Percentiles rank a stretch among this genome's conserved stretches.
Evolutionary conservation across 106 monocot species (phyloP).

Genomic region (Dioscorea dumetorum): DNA sequence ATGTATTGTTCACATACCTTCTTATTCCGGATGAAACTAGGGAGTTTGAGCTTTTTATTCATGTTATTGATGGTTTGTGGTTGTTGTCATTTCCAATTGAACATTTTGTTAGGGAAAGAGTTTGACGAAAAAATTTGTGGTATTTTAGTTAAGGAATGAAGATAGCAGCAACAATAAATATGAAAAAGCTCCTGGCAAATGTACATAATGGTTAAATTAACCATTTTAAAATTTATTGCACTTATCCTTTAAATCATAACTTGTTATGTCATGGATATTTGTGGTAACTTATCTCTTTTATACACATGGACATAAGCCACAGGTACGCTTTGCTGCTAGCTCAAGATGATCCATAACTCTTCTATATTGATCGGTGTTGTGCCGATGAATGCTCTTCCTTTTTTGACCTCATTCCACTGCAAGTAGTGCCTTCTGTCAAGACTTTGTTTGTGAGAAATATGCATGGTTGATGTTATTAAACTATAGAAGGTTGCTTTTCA

Average conservation of each 20-base stretch:
- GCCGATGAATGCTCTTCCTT: not conserved
- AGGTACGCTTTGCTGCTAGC: not conserved
- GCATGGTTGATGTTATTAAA: no score
- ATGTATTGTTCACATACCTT: no score
- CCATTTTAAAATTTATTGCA: not conserved
- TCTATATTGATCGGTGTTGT: not conserved
- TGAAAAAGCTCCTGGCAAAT: constrained; percentile 29
- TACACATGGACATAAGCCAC: not conserved
- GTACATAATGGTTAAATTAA: constrained; percentile 1
- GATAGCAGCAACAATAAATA: constrained; percentile 15
- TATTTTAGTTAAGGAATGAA: no score
- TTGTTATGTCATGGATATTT: not conserved
- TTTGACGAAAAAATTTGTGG: no score
- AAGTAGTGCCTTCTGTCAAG: not conserved
- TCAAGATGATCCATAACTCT: not conserved
- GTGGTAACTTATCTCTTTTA: not conserved
- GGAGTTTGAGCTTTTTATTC: no score
- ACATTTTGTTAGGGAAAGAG: no score
- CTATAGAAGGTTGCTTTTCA: not conserved
- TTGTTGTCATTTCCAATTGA: no score
- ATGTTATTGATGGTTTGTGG: no score
- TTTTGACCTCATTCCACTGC: no score
- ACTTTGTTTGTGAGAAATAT: not conserved
- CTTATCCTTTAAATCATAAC: not conserved
- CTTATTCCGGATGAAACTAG: no score